A percentile compares a stretch with the other conserved stretches of the same genome.
These are phyloP conservation scores for Udeniomyces megalosporus DNA, from an alignment of 768 basidiomycete species.

Conservation along the genomic window DNA sequence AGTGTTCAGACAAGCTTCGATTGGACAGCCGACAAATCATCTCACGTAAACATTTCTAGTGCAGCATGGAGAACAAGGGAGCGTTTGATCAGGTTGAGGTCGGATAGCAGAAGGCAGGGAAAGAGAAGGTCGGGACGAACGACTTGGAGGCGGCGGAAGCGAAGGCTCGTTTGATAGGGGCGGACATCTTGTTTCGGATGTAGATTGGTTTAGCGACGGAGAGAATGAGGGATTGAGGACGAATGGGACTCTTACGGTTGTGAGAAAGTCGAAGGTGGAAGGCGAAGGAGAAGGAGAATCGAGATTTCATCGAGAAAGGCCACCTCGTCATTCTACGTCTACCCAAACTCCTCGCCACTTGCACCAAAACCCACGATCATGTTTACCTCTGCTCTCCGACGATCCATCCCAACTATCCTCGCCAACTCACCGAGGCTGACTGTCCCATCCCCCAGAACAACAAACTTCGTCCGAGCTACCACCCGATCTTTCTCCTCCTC, in stretches of 20 bases:
- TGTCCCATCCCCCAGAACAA: too few species aligned
- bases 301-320: background rate
- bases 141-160: slow-evolving; percentile 1
- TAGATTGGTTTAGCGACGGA: background rate
- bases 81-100: background rate
- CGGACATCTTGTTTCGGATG: background rate
- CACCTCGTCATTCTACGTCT: background rate
- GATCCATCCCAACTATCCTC: background rate
- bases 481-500: background rate
- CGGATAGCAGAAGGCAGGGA: background rate
- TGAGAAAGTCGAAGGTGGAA: background rate
- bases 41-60: slow-evolving; percentile 5
- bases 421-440: too few species aligned
- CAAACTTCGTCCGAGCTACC: too few species aligned
- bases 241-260: too few species aligned
- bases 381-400: too few species aligned
- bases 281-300: background rate
- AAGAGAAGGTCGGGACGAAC: background rate
- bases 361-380: background rate
- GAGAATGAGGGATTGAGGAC: too few species aligned
- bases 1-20: too few species aligned
- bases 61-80: background rate
- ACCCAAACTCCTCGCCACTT: background rate
- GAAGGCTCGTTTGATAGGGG: slow-evolving; percentile 7
- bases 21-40: background rate